These are phyloP conservation scores for Passalora sequoiae DNA, from an alignment of 2,329 filamentous ascomycete genomes.

Conservation along the genomic window DNA sequence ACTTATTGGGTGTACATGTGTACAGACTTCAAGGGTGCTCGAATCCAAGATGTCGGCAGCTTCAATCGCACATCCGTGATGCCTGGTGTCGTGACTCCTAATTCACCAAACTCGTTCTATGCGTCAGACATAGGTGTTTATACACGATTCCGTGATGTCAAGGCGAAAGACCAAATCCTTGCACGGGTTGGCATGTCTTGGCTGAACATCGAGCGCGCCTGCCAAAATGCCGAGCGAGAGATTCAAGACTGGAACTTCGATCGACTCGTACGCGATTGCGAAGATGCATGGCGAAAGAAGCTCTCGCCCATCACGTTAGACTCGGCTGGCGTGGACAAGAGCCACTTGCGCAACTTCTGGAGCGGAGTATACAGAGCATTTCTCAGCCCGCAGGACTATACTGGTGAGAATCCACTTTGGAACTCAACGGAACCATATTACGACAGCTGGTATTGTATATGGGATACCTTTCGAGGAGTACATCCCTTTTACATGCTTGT, in stretches of 20 bases:
- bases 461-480: constrained; percentile 43
- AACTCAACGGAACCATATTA: constrained; percentile 41
- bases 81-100: constrained; percentile 33
- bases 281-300: constrained; percentile 38
- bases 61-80: constrained; percentile 48
- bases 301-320: constrained; percentile 36
- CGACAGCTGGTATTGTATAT: constrained; percentile 53
- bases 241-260: constrained; percentile 62
- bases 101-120: constrained; percentile 32
- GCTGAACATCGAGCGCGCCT: constrained; percentile 61
- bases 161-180: constrained; percentile 46
- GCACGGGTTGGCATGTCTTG: constrained; percentile 65
- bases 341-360: constrained; percentile 39
- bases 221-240: constrained; percentile 61
- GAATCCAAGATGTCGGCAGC: constrained; percentile 52
- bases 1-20: constrained; percentile 56
- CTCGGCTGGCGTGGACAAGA: constrained; percentile 32
- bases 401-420: constrained; percentile 44
- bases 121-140: constrained; percentile 23
- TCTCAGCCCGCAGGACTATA: constrained; percentile 44
- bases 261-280: constrained; percentile 39
- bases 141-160: constrained; percentile 30
- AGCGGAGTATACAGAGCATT: constrained; percentile 42
- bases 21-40: constrained; percentile 51
- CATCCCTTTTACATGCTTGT: constrained; percentile 65